Base-by-base conservation (phyloP, 2,329 filamentous ascomycete genomes). In the Aureobasidium sp. region DNA sequence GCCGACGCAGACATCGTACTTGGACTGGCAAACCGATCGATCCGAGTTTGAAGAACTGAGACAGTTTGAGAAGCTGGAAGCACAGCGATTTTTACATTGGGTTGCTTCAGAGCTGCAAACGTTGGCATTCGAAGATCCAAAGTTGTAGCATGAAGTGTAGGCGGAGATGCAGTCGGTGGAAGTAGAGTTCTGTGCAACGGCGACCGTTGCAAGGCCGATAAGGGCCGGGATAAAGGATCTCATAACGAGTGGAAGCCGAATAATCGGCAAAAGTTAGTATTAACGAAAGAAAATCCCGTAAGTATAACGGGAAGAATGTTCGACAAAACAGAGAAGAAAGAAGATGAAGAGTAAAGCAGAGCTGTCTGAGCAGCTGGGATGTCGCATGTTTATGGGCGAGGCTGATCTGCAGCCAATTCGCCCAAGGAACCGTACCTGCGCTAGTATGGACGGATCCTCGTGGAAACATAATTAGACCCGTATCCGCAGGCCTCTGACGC, bases 211-310 rank as follows among this genome's bases (percentile, higher is more conserved):
- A 4, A 58, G 42, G 25, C 54, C 54, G 32, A 58, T 39, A 9
- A 58, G 54, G 32, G 32, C 54, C 27, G 54, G 54, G 11, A 58
- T 39, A 5, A 37, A 58, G 9, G n/a, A 48, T 21, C 25, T 58
- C 54, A 58, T 58, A 58, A 48, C 54, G 54, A 58, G 42, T 58
- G 54, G n/a, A 39, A 21, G 54, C 42, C 54, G 54, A 36, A 27
- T 11, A 29, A 16, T 32, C 53, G 53, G 41, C 55, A 39, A 57
- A 48, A 16, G 25, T 32, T 48, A 49, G 34, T 48, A 39, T 30
- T 39, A 59, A 41, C 30, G 44, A 59, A 59, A 39, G 44, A 49
- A 21, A 59, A 25, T 1, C 32, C 44, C 55, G 34, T 48, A 5
- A 41, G 32, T 48, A 41, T 39, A 13, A 44, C 36, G 32, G 55